phyloP scores from a whole-genome alignment of 441 rosid species.

The Gossypium schwendimanii region DNA sequence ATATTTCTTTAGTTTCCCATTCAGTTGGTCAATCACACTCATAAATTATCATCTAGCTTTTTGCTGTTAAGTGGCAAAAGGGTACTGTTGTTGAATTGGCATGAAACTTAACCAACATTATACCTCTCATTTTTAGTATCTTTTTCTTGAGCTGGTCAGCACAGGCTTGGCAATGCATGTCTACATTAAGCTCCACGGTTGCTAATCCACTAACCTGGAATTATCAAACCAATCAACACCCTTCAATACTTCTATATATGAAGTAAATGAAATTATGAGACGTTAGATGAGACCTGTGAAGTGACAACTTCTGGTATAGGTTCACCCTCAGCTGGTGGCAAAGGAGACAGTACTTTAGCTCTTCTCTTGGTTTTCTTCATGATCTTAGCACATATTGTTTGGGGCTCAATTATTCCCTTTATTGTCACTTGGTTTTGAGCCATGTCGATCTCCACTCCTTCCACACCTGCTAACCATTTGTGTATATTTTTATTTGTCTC shows the following conservation, averaged over 20 bases:
- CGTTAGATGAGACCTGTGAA: slow-evolving; percentile 40
- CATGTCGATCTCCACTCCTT: slow-evolving; percentile 66
- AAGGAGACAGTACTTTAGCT: slow-evolving; percentile 68
- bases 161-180: slow-evolving; percentile 91
- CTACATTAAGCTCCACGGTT: slow-evolving; percentile 70
- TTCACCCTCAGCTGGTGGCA: slow-evolving; percentile 61
- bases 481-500: neutral
- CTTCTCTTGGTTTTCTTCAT: slow-evolving; percentile 66
- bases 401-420: slow-evolving; percentile 71
- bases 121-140: slow-evolving; percentile 93
- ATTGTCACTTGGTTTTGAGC: slow-evolving; percentile 60
- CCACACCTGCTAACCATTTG: slow-evolving; percentile 49
- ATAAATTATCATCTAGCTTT: neutral
- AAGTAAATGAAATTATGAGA: neutral
- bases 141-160: slow-evolving; percentile 78
- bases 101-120: neutral
- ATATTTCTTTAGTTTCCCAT: too few relatives aligned
- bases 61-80: neutral
- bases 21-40: neutral
- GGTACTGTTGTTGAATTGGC: neutral
- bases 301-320: slow-evolving; percentile 59
- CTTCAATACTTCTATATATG: too few relatives aligned
- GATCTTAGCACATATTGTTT: slow-evolving; percentile 65
- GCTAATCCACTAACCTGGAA: slow-evolving; percentile 47
- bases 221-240: neutral